Evolutionary conservation across 1,139 yeast genomes (phyloP).

Genomic region (Scheffersomyces cryptocercus): DNA sequence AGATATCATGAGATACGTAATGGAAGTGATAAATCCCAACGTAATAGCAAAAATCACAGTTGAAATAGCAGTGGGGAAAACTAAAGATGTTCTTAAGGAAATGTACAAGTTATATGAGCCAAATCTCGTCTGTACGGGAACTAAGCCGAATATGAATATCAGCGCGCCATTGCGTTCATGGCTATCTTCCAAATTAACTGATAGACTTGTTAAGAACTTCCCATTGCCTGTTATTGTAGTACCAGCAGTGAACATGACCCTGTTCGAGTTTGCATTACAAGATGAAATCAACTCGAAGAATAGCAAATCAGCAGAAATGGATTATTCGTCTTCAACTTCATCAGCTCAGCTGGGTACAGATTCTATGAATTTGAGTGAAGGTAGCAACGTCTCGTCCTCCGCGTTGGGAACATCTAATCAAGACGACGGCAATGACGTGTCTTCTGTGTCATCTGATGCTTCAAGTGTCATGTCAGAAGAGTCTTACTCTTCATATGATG

Average conservation of each 20-base stretch:
- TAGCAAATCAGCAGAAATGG: neutral
- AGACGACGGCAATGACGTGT: conserved; percentile 12
- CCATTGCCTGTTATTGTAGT: conserved; percentile 71
- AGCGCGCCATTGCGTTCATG: conserved; percentile 59
- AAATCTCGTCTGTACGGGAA: conserved; percentile 59
- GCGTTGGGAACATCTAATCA: neutral
- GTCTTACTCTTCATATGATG: conserved; percentile 43
- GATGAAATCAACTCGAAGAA: conserved; percentile 20
- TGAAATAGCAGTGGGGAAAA: conserved; percentile 62
- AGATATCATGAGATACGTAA: conserved; percentile 48
- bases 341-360: neutral
- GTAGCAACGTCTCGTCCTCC: neutral
- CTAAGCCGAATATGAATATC: conserved; percentile 49
- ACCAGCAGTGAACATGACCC: conserved; percentile 63
- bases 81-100: conserved; percentile 58
- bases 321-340: neutral
- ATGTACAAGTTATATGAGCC: conserved; percentile 67
- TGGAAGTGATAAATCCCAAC: conserved; percentile 48
- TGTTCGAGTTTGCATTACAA: conserved; percentile 46
- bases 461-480: conserved; percentile 25
- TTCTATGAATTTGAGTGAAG: neutral
- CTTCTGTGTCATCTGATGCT: conserved; percentile 24
- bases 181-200: conserved; percentile 62
- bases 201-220: conserved; percentile 60
- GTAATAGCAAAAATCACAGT: conserved; percentile 57